Evolutionary conservation across 2,329 filamentous ascomycete species (phyloP).

Genomic region (Botrytis medusae): DNA sequence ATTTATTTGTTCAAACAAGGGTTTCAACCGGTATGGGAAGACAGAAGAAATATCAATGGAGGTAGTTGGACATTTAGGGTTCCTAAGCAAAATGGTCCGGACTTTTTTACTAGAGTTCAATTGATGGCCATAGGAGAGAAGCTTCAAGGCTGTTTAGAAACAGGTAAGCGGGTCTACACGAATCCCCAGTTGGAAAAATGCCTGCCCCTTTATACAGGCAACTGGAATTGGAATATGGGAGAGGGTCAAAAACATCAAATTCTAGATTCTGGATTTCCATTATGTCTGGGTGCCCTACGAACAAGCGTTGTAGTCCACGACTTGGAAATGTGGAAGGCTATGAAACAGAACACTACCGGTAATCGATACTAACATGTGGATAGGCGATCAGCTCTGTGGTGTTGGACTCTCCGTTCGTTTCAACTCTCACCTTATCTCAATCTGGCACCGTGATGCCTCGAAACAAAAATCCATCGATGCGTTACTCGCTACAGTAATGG

Average conservation of each 20-base stretch:
- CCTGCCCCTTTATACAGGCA: neutral
- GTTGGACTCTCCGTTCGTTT: conserved; percentile 85
- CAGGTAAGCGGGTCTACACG: conserved; percentile 50
- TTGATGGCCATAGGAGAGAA: conserved; percentile 81
- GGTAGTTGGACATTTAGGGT: conserved; percentile 93
- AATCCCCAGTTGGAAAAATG: neutral
- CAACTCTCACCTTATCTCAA: conserved; percentile 82
- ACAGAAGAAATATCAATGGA: conserved; percentile 80
- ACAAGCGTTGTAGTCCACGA: neutral
- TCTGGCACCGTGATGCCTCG: conserved; percentile 89
- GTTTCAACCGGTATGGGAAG: conserved; percentile 78
- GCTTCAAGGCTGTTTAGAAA: conserved; percentile 70
- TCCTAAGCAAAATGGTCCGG: conserved; percentile 68
- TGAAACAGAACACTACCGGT: neutral
- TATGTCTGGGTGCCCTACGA: neutral
- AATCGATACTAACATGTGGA: conserved; percentile 25
- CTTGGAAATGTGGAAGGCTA: neutral
- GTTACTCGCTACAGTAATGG: conserved; percentile 70
- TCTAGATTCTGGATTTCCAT: neutral
- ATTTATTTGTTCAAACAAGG: conserved; percentile 79
- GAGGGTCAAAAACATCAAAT: neutral
- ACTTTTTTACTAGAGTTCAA: conserved; percentile 80
- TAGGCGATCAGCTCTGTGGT: conserved; percentile 85
- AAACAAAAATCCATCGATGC: conserved; percentile 77
- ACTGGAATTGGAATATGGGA: neutral